Conservation (phyloP, 2,329 filamentous ascomycete species). For the Trichoderma endophyticum region DNA sequence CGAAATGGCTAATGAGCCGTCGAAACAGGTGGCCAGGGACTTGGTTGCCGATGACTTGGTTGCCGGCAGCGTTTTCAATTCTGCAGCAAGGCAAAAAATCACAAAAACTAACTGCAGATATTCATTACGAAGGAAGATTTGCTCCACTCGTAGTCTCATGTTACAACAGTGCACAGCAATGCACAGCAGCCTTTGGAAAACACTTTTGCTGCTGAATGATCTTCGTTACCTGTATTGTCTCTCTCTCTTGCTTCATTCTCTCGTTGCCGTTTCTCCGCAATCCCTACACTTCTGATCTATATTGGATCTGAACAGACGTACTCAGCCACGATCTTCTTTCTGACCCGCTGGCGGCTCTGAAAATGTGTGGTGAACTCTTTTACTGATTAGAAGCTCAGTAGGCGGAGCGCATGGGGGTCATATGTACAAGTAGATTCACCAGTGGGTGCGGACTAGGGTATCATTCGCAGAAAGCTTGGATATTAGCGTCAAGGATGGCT, state of each 20-base stretch:
- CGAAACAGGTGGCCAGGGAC: not conserved
- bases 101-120: not conserved
- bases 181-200: not conserved
- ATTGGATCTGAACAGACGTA: not conserved
- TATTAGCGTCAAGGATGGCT: not conserved
- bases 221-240: not conserved
- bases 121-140: not conserved
- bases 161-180: not conserved
- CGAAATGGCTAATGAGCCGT: not conserved
- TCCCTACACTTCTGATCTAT: not conserved
- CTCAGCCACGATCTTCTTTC: not conserved
- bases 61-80: not conserved
- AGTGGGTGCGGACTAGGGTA: not conserved
- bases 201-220: not conserved
- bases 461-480: not conserved
- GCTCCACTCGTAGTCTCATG: not conserved
- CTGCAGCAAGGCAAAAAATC: not conserved
- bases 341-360: not conserved
- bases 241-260: not conserved
- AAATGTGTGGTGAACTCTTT: not conserved
- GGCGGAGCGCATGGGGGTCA: not conserved
- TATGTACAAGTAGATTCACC: not conserved
- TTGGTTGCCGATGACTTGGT: not conserved
- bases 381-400: not conserved
- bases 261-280: not conserved